Conservation (phyloP, 176 grass and related monocot genomes). For the barley (Hordeum vulgare) region MorexV3_pseudomolecules_assembly NC_058522.1:156281925-156282424, state of each 20-base stretch:
- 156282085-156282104: neutral
- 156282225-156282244: neutral
- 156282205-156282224: neutral
- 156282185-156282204: neutral
- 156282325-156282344: no score
- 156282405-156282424: no score
- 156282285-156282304: no score
- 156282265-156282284: no score
- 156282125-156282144: neutral
- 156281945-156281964: slow-evolving; percentile 77
- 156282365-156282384: no score
- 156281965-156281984: slow-evolving; percentile 81
- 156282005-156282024: slow-evolving; percentile 90
- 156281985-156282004: slow-evolving; percentile 74
- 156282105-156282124: neutral
- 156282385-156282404: no score
- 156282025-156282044: slow-evolving; percentile 74
- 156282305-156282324: no score
- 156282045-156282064: slow-evolving; percentile 61
- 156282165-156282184: neutral
- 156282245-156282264: no score
- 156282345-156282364: no score
- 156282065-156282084: neutral
- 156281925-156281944: slow-evolving; percentile 36
- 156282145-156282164: neutral